Evolutionary conservation across 2,329 filamentous ascomycete species (phyloP).

Genomic region (Aureobasidium namibiae): DNA sequence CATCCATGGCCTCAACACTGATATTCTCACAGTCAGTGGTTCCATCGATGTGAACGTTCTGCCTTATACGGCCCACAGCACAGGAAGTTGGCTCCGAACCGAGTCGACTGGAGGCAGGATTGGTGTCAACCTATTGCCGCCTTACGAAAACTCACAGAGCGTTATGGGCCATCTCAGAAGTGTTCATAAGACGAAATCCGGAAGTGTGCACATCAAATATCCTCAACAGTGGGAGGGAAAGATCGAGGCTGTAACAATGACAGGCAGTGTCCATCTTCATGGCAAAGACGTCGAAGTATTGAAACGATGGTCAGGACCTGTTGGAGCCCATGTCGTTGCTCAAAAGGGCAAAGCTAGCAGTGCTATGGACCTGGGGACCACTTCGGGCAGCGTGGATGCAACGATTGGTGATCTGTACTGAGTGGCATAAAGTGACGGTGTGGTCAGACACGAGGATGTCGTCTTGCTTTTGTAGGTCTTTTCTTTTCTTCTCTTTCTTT

Average conservation of each 20-base stretch:
- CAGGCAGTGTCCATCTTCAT: slow-evolving; percentile 30
- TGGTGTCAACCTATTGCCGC: slow-evolving; percentile 24
- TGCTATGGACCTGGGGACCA: slow-evolving; percentile 26
- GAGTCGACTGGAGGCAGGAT: slow-evolving; percentile 29
- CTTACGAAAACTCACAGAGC: slow-evolving; percentile 23
- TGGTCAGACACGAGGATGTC: background rate
- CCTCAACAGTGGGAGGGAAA: slow-evolving; percentile 35
- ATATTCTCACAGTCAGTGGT: slow-evolving; percentile 30
- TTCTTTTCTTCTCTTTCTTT: too few species aligned
- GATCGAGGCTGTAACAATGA: slow-evolving; percentile 29
- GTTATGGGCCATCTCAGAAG: slow-evolving; percentile 25
- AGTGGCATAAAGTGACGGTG: background rate
- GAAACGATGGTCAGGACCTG: slow-evolving; percentile 21
- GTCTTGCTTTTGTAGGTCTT: background rate
- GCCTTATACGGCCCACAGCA: slow-evolving; percentile 25
- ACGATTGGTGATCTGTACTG: slow-evolving; percentile 17
- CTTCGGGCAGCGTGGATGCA: slow-evolving; percentile 20
- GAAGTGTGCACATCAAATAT: slow-evolving; percentile 30
- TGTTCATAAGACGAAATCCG: slow-evolving; percentile 29
- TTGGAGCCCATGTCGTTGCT: slow-evolving; percentile 27
- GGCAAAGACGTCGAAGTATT: slow-evolving; percentile 31
- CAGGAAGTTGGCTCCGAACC: slow-evolving; percentile 25
- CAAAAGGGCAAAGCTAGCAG: slow-evolving; percentile 31
- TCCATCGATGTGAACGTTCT: slow-evolving; percentile 30
- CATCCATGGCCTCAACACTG: slow-evolving; percentile 33